Evolutionary conservation across 805 yeast genomes (phyloP), one percentile per base, ranked within the genome.

Genomic region (Helenozyma baotianmanensis): DNA sequence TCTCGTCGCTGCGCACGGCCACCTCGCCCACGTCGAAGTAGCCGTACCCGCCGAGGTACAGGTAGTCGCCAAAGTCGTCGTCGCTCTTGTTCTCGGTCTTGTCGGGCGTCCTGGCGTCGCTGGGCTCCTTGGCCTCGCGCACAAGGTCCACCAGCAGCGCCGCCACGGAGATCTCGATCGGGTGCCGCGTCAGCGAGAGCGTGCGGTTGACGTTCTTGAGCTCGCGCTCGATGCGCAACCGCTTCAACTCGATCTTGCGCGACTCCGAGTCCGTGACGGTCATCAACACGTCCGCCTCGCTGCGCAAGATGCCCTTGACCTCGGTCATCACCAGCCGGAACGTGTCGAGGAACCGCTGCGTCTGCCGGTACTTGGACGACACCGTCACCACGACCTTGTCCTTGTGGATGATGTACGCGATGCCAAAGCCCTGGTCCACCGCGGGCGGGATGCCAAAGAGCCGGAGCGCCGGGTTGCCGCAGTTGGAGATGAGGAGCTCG

Each of bases 371-470:
- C 59, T 86, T 88, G 10, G 96, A 86, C 17, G 92, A 79, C 4
- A 84, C 82, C 31, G 95, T 86, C 8, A 88, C 73, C 2, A 88
- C 76, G 17, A 88, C 76, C 14, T 86, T 78, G 50, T 86, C 84
- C 26, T 69, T 76, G 56, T 89, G 87, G 46, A 88, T 82, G 45
- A 88, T 85, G 55, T 88, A 88, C 4, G 95, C 96, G 23, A 88
- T 73, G n/a, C 96, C 96, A 57, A 82, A 87, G 3, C 97, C 97
- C 51, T 85, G 89, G 29, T 87, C 82, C 10, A 82, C 70, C 2
- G 87, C 89, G 3, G 97, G 96, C 3, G 96, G 94, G 51, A 88
- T 88, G 0, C 97, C 97, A 64, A 88, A 88, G 30, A 82, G 68
- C 42, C 82, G 79, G 36, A 88, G 67, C 1, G 95, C 82, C 5